A percentile compares a stretch with the other conserved stretches of the same genome.
Conservation (phyloP, 2,329 filamentous ascomycete genomes). For the Paracamarosporium sp. region DNA sequence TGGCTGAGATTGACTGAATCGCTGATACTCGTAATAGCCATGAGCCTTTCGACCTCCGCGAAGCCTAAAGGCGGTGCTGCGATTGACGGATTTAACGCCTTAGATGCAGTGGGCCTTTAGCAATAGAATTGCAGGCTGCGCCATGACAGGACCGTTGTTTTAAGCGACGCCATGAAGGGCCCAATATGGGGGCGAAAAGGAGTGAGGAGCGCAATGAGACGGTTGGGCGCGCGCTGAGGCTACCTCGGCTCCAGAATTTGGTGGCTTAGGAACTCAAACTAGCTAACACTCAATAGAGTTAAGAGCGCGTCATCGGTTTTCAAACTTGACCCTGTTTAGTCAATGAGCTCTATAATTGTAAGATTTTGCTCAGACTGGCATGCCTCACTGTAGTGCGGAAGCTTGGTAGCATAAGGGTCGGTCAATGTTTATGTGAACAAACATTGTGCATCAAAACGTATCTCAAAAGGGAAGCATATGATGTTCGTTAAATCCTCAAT, state of each 20-base stretch:
- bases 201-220: not conserved
- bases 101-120: not conserved
- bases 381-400: not conserved
- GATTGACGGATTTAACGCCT: not conserved
- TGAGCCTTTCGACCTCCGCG: too few species aligned
- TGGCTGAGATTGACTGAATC: too few species aligned
- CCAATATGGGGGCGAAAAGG: not conserved
- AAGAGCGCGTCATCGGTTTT: too few species aligned
- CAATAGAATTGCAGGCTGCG: not conserved
- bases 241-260: not conserved
- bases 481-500: not conserved
- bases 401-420: too few species aligned
- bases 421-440: too few species aligned
- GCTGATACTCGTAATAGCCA: too few species aligned
- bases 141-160: not conserved
- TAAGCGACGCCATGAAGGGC: not conserved
- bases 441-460: too few species aligned
- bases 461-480: not conserved
- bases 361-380: not conserved
- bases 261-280: not conserved
- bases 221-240: not conserved
- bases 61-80: not conserved
- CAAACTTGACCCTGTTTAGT: not conserved
- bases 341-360: too few species aligned
- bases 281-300: not conserved